Evolutionary conservation across 805 yeast species (phyloP), one percentile per base, ranked within the genome.

Genomic region (Ogataea polymorpha): DNA sequence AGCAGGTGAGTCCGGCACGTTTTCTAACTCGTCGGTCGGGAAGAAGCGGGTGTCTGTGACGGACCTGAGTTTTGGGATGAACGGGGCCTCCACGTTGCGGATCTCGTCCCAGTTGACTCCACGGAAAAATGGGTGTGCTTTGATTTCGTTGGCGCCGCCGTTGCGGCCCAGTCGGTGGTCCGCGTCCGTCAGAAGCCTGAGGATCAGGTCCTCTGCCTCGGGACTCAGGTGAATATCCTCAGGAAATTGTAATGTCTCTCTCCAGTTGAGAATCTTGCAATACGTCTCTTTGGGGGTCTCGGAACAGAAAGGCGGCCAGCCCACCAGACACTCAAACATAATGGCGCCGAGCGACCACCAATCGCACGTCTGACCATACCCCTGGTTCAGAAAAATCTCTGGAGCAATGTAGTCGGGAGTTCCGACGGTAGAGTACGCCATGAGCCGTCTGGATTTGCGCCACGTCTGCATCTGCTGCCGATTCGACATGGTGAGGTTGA

Each of bases 291-390:
- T 95, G 9, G 96, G 96, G 9, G 95, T 86, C 56, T 89, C 96
- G 0, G 93, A 82, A 67, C 96, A 89, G 63, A 89, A 89, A 34
- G 97, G 97, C 18, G 97, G 96, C 96, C 96, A 89, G 23, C 97
- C 97, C 45, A 89, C 86, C 47, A 89, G 68, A 68, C 97, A 89
- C 71, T 89, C 97, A 64, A 84, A 89, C 97, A 89, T 90, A 58
- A 89, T 89, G 1, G 96, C 96, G 23, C 97, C 97, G 32, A 89
- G 66, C 7, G 95, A 85, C 97, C 97, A 89, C 97, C 97, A 89
- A 63, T 89, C 97, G 66, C 97, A 89, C 59, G 89, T 96, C 66
- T 88, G 96, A 10, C 96, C 96, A 63, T 89, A 89, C 5, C 97
- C 97, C 67, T 89, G 93, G 54, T 88, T 88, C 35, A 87, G 71